phyloP scores from a whole-genome alignment of 331 rosid species.

The Quercus phellos region DNA sequence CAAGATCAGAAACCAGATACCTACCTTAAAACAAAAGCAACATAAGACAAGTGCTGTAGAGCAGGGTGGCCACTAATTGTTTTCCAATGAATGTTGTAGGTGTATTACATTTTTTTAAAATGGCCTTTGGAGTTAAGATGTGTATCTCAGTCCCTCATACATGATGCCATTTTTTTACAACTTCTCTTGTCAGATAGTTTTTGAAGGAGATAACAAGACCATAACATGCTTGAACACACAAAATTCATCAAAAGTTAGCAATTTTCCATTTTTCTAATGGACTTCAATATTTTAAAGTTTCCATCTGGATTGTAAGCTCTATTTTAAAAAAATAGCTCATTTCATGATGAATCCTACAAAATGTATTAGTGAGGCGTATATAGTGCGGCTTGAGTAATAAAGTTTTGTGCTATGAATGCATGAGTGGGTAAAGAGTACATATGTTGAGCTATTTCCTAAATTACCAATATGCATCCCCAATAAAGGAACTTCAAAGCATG shows the following conservation, averaged over 20 bases:
- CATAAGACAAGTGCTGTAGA: not conserved
- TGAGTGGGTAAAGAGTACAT: too few species aligned
- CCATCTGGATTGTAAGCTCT: not conserved
- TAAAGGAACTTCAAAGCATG: not conserved
- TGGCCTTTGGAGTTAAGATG: not conserved
- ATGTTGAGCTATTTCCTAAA: not conserved
- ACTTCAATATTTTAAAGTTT: not conserved
- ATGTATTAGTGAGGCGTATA: too few species aligned
- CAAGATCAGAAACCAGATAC: not conserved
- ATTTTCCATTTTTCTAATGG: not conserved
- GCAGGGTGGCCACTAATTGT: too few species aligned
- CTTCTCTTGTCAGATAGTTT: not conserved
- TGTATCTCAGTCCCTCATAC: not conserved
- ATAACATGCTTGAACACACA: not conserved
- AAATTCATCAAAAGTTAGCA: not conserved
- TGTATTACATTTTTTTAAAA: too few species aligned
- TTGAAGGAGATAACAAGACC: not conserved
- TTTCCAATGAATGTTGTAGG: too few species aligned
- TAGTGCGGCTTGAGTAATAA: too few species aligned
- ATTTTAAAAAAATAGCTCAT: too few species aligned
- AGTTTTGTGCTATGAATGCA: too few species aligned
- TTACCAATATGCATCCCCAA: not conserved
- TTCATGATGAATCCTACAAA: too few species aligned
- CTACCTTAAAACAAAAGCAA: not conserved
- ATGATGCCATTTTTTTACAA: not conserved